Conservation (phyloP, 805 yeast species). For the Saturnispora sanitii region DNA sequence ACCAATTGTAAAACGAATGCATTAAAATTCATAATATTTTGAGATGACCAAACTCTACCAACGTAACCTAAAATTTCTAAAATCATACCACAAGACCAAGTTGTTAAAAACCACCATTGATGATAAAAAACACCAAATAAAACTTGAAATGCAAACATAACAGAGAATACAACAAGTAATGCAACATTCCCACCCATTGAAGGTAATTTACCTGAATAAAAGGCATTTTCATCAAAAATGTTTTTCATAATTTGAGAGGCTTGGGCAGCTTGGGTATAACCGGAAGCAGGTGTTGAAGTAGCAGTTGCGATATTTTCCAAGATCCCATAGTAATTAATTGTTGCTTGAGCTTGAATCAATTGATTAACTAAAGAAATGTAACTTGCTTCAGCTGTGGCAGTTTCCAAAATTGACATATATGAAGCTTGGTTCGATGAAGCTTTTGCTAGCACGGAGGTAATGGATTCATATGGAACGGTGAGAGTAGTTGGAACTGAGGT, state of each 20-base stretch:
- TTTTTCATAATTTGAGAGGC: slow-evolving; percentile 18
- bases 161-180: slow-evolving; percentile 44
- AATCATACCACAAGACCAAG: slow-evolving; percentile 45
- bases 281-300: slow-evolving; percentile 13
- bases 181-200: slow-evolving; percentile 48
- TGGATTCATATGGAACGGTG: slow-evolving; percentile 10
- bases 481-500: slow-evolving; percentile 16
- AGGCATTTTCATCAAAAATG: slow-evolving; percentile 14
- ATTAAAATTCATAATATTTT: slow-evolving; percentile 25
- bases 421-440: slow-evolving; percentile 6
- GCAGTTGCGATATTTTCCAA: slow-evolving; percentile 20
- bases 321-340: slow-evolving; percentile 17
- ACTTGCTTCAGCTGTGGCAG: slow-evolving; percentile 6
- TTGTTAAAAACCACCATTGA: slow-evolving; percentile 58
- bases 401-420: slow-evolving; percentile 4
- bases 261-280: slow-evolving; percentile 16
- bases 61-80: slow-evolving; percentile 62
- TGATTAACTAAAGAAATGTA: slow-evolving; percentile 8
- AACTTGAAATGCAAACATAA: slow-evolving; percentile 35
- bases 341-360: slow-evolving; percentile 16
- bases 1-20: slow-evolving; percentile 56
- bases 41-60: slow-evolving; percentile 43
- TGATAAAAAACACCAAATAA: slow-evolving; percentile 34
- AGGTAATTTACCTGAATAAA: slow-evolving; percentile 38
- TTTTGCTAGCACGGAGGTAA: slow-evolving; percentile 10